Evolutionary conservation across 352 stramenopile species (phyloP).

Genomic region (Phytophthora europaea): DNA sequence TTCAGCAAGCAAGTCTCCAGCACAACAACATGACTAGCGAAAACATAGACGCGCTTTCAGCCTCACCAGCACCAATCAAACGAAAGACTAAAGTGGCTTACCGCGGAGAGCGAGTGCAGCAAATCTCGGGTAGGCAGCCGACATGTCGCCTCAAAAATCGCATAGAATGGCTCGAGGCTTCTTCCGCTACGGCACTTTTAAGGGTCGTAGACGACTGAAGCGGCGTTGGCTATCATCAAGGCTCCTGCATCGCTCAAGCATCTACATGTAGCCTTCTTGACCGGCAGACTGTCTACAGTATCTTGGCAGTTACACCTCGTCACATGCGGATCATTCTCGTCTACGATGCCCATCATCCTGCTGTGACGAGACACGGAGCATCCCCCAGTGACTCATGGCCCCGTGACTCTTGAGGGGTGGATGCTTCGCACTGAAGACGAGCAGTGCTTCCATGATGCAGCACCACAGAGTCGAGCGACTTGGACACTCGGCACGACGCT

Average conservation of each 20-base stretch:
- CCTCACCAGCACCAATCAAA: constrained; percentile 12
- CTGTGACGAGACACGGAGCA: constrained; percentile 22
- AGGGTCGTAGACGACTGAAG: constrained; percentile 3
- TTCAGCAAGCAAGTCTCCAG: constrained; percentile 7
- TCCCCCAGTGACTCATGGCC: constrained; percentile 2
- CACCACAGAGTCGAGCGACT: neutral
- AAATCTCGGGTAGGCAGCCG: constrained; percentile 18
- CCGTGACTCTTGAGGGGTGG: neutral
- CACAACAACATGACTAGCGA: constrained; percentile 34
- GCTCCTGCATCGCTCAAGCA: neutral
- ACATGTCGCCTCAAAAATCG: constrained; percentile 12
- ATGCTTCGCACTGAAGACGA: neutral
- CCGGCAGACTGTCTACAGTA: neutral
- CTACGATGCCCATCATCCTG: constrained; percentile 28
- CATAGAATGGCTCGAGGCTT: constrained; percentile 3
- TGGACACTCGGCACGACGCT: neutral
- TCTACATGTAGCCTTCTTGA: neutral
- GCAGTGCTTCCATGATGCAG: neutral
- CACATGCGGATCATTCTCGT: constrained; percentile 26
- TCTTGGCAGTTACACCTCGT: constrained; percentile 8
- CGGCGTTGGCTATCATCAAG: neutral
- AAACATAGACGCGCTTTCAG: constrained; percentile 29
- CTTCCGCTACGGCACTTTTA: constrained; percentile 4
- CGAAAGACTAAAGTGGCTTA: constrained; percentile 19
- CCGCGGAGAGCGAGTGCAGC: constrained; percentile 23